Conservation (phyloP, 441 rosid species). For the Viola pubescens region DNA sequence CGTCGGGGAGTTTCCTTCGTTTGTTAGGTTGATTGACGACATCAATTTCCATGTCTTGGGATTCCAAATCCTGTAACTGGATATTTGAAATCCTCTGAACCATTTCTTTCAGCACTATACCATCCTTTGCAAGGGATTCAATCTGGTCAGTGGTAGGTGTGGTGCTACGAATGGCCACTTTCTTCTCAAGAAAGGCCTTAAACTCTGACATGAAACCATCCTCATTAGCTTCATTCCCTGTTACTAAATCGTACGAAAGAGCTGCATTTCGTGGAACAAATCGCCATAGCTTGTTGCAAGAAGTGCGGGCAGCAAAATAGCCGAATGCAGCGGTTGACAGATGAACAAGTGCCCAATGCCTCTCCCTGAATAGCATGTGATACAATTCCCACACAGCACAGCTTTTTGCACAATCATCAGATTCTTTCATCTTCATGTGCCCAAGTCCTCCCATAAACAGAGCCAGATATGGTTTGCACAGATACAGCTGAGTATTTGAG, state of each 20-base stretch:
- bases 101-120: constrained; percentile 38
- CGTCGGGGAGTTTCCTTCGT: constrained; percentile 80
- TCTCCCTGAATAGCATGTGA: constrained; percentile 62
- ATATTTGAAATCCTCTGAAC: constrained; percentile 24
- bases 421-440: constrained; percentile 53
- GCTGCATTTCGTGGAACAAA: constrained; percentile 79
- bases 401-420: constrained; percentile 53
- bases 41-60: constrained; percentile 27
- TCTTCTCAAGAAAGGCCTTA: constrained; percentile 79
- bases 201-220: constrained; percentile 69
- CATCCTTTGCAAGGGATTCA: constrained; percentile 50
- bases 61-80: constrained; percentile 17
- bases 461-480: constrained; percentile 58
- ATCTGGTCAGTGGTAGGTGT: constrained; percentile 39
- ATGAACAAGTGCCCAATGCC: constrained; percentile 78
- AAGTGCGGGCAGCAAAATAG: constrained; percentile 68
- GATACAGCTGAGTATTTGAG: constrained; percentile 28
- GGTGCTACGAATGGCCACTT: constrained; percentile 38
- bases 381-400: constrained; percentile 64
- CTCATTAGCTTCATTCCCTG: constrained; percentile 51
- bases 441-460: constrained; percentile 67
- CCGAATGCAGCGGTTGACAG: constrained; percentile 68
- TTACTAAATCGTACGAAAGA: constrained; percentile 52
- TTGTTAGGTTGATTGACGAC: constrained; percentile 36
- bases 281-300: constrained; percentile 77